Percentiles rank a stretch among this genome's conserved stretches.
phyloP scores from a whole-genome alignment of 2,329 filamentous ascomycete species.

The Plenodomus tracheiphilus region DNA sequence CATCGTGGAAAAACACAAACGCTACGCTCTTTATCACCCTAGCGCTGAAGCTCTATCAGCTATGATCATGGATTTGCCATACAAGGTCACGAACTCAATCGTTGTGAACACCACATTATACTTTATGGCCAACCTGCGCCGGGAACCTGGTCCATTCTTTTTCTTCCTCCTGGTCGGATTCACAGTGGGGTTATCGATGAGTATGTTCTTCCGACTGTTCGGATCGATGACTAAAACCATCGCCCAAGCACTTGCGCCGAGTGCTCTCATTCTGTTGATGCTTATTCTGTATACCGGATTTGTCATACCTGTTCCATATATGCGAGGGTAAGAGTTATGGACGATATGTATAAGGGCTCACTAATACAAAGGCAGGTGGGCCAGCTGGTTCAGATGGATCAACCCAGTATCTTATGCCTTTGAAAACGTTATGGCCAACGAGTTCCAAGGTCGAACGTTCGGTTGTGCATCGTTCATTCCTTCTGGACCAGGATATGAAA shows the following conservation, averaged over 20 bases:
- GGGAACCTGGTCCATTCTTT: slow-evolving; percentile 75
- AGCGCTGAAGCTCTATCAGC: slow-evolving; percentile 79
- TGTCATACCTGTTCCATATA: slow-evolving; percentile 65
- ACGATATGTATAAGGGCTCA: not conserved
- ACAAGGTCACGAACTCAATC: slow-evolving; percentile 71
- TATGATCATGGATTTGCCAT: slow-evolving; percentile 80
- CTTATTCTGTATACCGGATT: slow-evolving; percentile 70
- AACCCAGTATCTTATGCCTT: slow-evolving; percentile 78
- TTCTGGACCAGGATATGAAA: slow-evolving; percentile 38
- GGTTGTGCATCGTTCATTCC: slow-evolving; percentile 45
- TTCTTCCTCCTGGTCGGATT: slow-evolving; percentile 68
- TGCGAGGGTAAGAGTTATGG: slow-evolving; percentile 18
- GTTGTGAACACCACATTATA: slow-evolving; percentile 78
- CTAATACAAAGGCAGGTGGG: slow-evolving; percentile 31
- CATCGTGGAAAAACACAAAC: slow-evolving; percentile 83
- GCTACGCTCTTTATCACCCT: slow-evolving; percentile 87
- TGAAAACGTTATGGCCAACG: slow-evolving; percentile 77
- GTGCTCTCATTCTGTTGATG: slow-evolving; percentile 60
- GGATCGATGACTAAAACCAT: slow-evolving; percentile 70
- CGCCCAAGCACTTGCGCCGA: slow-evolving; percentile 57
- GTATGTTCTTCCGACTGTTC: slow-evolving; percentile 79
- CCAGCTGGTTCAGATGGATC: slow-evolving; percentile 63
- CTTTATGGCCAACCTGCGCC: slow-evolving; percentile 78
- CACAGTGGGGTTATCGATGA: slow-evolving; percentile 71
- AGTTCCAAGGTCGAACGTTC: slow-evolving; percentile 47